Evolutionary conservation across 768 basidiomycete genomes (phyloP).

Genomic region (Rhodotorula diobovata): DNA sequence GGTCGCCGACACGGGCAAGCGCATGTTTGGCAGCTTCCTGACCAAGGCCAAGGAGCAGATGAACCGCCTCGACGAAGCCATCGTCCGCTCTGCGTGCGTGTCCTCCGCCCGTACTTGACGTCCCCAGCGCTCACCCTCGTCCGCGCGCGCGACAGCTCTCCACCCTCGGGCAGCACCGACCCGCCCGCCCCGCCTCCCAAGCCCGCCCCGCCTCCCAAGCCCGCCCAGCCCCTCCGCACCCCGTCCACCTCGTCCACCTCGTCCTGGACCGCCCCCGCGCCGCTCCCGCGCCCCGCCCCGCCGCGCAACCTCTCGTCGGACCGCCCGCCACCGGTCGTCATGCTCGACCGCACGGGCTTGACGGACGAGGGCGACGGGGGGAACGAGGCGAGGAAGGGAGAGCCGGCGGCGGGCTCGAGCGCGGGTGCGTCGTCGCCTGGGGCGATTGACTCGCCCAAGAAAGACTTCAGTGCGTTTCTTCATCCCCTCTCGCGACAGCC

Average conservation of each 20-base stretch:
- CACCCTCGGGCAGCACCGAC: background rate
- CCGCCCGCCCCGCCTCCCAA: background rate
- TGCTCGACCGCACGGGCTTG: background rate
- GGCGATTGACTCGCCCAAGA: conserved; percentile 4
- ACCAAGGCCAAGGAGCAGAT: conserved; percentile 29
- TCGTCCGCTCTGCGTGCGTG: conserved; percentile 19
- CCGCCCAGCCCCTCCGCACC: background rate
- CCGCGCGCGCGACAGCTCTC: background rate
- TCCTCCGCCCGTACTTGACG: background rate
- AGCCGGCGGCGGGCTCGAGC: too few relatives aligned
- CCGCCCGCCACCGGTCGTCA: background rate
- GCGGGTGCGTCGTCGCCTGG: background rate
- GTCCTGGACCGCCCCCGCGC: background rate
- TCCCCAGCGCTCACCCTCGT: accelerated
- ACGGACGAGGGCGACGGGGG: background rate
- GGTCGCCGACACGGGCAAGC: conserved; percentile 34
- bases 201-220: conserved; percentile 10
- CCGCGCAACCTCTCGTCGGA: background rate
- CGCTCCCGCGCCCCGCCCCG: background rate
- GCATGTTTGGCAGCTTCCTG: conserved; percentile 22
- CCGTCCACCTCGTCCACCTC: background rate
- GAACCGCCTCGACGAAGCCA: conserved; percentile 22
- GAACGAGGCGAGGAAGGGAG: too few relatives aligned
- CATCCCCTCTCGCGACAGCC: background rate
- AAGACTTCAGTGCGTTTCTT: conserved; percentile 5